Evolutionary conservation across 352 stramenopile genomes (phyloP).

Genomic region (Aphanomyces stellatus): DNA sequence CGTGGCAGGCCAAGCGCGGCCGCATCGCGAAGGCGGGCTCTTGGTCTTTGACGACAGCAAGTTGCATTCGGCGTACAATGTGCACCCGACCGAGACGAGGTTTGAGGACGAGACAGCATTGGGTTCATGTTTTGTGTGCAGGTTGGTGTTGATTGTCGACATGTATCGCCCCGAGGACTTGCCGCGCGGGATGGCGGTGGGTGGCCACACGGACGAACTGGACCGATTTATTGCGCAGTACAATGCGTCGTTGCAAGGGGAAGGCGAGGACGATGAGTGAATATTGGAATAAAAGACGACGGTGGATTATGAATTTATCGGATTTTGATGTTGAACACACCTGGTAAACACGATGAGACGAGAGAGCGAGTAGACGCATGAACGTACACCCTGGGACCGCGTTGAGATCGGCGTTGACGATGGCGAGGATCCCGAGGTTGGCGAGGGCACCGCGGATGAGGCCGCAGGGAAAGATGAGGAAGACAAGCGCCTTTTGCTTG

Average conservation of each 20-base stretch:
- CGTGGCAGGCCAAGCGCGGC: conserved; percentile 54
- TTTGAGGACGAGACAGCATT: conserved; percentile 5
- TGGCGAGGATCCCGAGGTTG: conserved; percentile 91
- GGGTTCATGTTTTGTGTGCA: conserved; percentile 13
- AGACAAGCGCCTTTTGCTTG: conserved; percentile 88
- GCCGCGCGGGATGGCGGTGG: conserved; percentile 63
- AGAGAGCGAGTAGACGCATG: not conserved
- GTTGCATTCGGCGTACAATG: conserved; percentile 82
- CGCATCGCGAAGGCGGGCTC: conserved; percentile 65
- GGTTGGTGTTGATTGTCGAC: conserved; percentile 80
- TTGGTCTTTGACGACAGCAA: conserved; percentile 91
- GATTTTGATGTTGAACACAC: conserved; percentile 90
- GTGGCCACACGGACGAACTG: conserved; percentile 80
- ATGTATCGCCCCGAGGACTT: conserved; percentile 76
- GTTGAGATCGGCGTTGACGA: conserved; percentile 92
- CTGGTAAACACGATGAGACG: conserved; percentile 25
- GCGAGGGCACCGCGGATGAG: conserved; percentile 91
- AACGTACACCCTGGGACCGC: conserved; percentile 85
- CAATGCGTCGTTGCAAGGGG: conserved; percentile 22
- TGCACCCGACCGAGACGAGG: conserved; percentile 50
- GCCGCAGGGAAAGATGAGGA: conserved; percentile 93
- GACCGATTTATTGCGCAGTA: conserved; percentile 82
- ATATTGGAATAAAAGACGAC: too few species aligned
- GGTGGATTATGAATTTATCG: not conserved
- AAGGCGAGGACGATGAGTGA: not conserved